Evolutionary conservation across 1,284 basidiomycete genomes (phyloP).

Genomic region (Sphaerobolus stellatus): DNA sequence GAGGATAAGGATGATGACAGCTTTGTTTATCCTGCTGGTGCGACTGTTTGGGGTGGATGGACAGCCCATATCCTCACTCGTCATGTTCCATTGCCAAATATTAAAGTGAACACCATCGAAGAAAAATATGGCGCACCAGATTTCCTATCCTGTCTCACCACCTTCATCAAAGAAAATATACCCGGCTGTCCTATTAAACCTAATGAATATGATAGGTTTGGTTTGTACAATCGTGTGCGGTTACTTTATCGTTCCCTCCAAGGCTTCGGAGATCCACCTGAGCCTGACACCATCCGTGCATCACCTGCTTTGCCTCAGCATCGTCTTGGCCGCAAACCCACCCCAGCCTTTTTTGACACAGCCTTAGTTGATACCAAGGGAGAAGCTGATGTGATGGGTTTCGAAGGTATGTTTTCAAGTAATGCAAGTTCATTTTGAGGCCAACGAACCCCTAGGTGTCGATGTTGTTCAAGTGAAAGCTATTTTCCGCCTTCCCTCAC

Average conservation of each 20-base stretch:
- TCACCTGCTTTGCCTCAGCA: background rate
- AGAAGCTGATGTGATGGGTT: background rate
- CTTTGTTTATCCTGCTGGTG: conserved; percentile 9
- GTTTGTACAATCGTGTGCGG: background rate
- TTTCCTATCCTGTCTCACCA: background rate
- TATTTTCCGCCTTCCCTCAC: conserved; percentile 1
- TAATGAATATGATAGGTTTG: background rate
- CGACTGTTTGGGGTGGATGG: background rate
- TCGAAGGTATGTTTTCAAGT: background rate
- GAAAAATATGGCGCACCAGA: background rate
- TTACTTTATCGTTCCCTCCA: background rate
- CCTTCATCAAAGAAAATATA: background rate
- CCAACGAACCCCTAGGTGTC: background rate
- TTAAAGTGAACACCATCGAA: background rate
- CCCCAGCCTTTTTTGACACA: background rate
- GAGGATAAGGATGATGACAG: conserved; percentile 18
- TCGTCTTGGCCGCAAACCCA: no score
- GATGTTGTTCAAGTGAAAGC: conserved; percentile 1
- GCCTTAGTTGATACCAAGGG: background rate
- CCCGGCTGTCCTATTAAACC: no score
- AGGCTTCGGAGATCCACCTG: background rate
- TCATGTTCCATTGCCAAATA: background rate
- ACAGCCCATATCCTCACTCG: background rate
- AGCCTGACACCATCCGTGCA: background rate
- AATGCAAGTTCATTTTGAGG: background rate